Base-by-base conservation (phyloP, 768 basidiomycete genomes). In the Bullera alba region DNA sequence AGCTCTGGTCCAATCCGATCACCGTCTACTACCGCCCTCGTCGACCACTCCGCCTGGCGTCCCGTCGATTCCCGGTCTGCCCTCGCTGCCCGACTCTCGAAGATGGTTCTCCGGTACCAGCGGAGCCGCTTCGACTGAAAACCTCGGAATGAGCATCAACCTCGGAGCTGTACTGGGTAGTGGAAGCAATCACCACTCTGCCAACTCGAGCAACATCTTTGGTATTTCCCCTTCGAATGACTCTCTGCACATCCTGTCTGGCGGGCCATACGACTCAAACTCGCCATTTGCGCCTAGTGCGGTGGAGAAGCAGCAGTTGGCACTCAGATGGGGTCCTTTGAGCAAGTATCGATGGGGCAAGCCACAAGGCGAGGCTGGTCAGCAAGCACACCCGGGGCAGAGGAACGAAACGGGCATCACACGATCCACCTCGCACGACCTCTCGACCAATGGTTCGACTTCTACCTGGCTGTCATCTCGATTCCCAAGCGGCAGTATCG, bases 231-330 rank as follows among this genome's bases (percentile, higher is more conserved):
- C 47, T 14, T 68, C 65, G 12, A 68, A 61, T 43, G 70, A 72
- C 35, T 60, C 61, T n/a, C 52, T 72, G 8, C 47, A 49, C 35
- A 39, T 58, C 10, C 25, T 46, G n/a, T 43, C 56, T 5, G 56
- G 57, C 39, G 32, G 30, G 8, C 15, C 8, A 10, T 16, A 58
- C 51, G 28, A 48, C 16, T 63, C 56, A 47, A 53, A 60, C 32
- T 60, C 53, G 26, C 70, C 53, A 5, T 72, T 72, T 42, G 66
- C 70, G 5, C 70, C 70, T 4, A 61, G 61, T 22, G 63, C 61
- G 10, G 58, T 53, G 25, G 70, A 72, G 52, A 69, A 72, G 54
- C 58, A 67, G 49, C 60, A 60, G 32, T 53, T 72, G 10, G 63
- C 63, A 2, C 23, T 32, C 12, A 67, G 67, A 35, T 72, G 67